phyloP scores from a whole-genome alignment of 768 basidiomycete genomes.

The Gyrodon lividus region DNA sequence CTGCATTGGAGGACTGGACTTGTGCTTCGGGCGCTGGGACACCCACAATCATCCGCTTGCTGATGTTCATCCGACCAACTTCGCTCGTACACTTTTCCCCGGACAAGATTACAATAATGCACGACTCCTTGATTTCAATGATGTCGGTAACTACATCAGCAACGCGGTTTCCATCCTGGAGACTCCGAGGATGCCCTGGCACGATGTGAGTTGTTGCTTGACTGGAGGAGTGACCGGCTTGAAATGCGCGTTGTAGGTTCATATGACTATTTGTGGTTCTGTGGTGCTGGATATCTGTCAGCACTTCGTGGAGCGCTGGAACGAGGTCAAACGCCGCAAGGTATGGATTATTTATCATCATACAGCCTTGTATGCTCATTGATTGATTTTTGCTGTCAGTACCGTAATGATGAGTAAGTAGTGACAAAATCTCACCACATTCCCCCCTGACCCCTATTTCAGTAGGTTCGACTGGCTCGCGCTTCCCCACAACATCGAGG shows the following conservation, averaged over 20 bases:
- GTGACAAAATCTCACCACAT: neutral
- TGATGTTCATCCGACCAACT: slow-evolving; percentile 89
- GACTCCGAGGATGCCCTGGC: slow-evolving; percentile 88
- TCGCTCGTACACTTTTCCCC: slow-evolving; percentile 79
- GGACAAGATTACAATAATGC: slow-evolving; percentile 96
- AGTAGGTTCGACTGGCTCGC: slow-evolving; percentile 70
- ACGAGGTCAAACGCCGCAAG: slow-evolving; percentile 84
- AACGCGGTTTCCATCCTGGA: slow-evolving; percentile 69
- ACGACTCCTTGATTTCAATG: slow-evolving; percentile 78
- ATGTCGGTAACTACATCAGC: slow-evolving; percentile 74
- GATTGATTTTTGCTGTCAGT: slow-evolving; percentile 25
- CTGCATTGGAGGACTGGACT: slow-evolving; percentile 90
- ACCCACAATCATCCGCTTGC: slow-evolving; percentile 86
- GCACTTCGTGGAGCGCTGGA: slow-evolving; percentile 92
- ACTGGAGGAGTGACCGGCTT: neutral
- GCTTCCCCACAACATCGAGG: slow-evolving; percentile 67
- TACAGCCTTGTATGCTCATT: slow-evolving; percentile 3
- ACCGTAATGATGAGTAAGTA: slow-evolving; percentile 46
- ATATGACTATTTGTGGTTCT: slow-evolving; percentile 80
- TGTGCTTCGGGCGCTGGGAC: slow-evolving; percentile 98
- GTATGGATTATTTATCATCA: slow-evolving; percentile 31
- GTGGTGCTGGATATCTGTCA: slow-evolving; percentile 89
- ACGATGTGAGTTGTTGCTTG: slow-evolving; percentile 62
- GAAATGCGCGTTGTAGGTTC: slow-evolving; percentile 46
- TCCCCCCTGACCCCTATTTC: slow-evolving; percentile 6